A percentile compares a stretch with the other conserved stretches of the same genome.
phyloP scores from a whole-genome alignment of 73 alveolate species.

The Vitrella brassicaformis region DNA sequence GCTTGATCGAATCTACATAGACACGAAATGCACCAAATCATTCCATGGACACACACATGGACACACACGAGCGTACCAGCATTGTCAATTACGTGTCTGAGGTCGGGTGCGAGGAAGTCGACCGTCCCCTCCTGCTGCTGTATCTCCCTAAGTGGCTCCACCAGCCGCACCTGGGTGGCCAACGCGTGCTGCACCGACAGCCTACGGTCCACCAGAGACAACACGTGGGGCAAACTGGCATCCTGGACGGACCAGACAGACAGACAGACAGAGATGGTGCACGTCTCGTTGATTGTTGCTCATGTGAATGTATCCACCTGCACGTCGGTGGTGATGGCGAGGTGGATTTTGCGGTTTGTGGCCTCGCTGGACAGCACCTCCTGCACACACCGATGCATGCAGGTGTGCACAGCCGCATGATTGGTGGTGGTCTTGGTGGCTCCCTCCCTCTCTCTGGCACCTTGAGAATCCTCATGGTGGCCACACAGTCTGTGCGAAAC shows the following conservation, averaged over 20 bases:
- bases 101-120: too few relatives aligned
- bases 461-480: slow-evolving; percentile 26
- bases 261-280: background rate
- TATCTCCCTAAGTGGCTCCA: background rate
- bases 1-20: too few relatives aligned
- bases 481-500: slow-evolving; percentile 15
- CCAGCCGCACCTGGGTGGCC: background rate
- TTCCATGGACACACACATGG: too few relatives aligned
- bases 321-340: slow-evolving; percentile 14
- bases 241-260: background rate
- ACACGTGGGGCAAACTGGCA: slow-evolving; percentile 12
- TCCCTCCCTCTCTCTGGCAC: background rate
- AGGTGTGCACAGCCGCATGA: background rate
- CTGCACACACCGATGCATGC: background rate
- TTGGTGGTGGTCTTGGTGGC: background rate
- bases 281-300: too few relatives aligned
- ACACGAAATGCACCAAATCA: too few relatives aligned
- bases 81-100: too few relatives aligned
- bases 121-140: background rate
- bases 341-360: slow-evolving; percentile 16
- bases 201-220: slow-evolving; percentile 3
- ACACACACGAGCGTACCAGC: too few relatives aligned
- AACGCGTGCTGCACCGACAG: background rate
- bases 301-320: background rate
- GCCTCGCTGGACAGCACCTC: slow-evolving; percentile 24